Percentiles rank a stretch among this genome's conserved stretches.
Conservation (phyloP, 176 grass and related monocot species). For the Leersia perrieri region DNA sequence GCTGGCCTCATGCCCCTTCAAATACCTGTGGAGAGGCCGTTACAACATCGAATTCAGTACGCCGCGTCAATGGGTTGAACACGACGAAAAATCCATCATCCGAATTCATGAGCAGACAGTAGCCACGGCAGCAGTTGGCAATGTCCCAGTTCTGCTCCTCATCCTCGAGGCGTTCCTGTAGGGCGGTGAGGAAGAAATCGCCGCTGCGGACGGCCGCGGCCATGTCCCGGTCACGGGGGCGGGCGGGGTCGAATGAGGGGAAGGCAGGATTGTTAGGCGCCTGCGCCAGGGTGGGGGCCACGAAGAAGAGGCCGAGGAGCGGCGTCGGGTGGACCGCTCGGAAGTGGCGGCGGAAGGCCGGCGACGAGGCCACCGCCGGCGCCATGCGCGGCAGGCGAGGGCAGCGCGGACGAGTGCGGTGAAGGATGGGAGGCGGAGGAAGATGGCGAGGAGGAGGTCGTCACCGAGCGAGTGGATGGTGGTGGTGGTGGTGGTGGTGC, state of each 20-base stretch:
- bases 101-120: background rate
- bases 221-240: conserved; percentile 6
- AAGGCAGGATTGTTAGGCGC: background rate
- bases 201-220: conserved; percentile 11
- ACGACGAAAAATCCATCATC: background rate
- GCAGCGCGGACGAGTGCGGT: conserved; percentile 18
- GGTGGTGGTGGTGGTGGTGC: too few relatives aligned
- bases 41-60: background rate
- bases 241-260: conserved; percentile 14
- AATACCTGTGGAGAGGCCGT: background rate
- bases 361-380: conserved; percentile 17
- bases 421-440: conserved; percentile 26
- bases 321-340: conserved; percentile 2
- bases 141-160: conserved; percentile 17
- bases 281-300: background rate
- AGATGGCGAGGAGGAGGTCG: too few relatives aligned
- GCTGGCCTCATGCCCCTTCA: fast-evolving
- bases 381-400: conserved; percentile 11
- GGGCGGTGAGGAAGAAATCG: conserved; percentile 31
- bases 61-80: background rate
- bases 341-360: conserved; percentile 11
- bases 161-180: conserved; percentile 20
- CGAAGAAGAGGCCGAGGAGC: conserved; percentile 31
- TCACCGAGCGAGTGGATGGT: too few relatives aligned
- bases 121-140: conserved; percentile 3